Evolutionary conservation across 2,329 filamentous ascomycete genomes (phyloP), one percentile per base, ranked within the genome.

Genomic region (Trichophyton mentagrophytes): DNA sequence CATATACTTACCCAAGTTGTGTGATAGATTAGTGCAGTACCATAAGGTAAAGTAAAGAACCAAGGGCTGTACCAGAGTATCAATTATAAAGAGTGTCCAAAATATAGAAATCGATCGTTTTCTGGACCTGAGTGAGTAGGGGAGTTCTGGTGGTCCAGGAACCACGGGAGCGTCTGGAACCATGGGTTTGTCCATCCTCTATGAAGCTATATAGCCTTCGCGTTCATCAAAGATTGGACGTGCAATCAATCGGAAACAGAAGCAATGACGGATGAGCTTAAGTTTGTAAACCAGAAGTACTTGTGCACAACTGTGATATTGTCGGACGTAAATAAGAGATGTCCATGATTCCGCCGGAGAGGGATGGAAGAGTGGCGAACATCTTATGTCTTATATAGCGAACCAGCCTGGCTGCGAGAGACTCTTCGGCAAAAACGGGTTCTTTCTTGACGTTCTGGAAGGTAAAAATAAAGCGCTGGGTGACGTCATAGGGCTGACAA

Each of bases 1-100:
- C 3, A 55, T 33, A 55, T 13, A 55, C 49, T 15, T 70, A 76
- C 72, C 70, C 64, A 74, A 40, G 51, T 77, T 74, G 62, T 73
- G 71, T 46, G 72, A 73, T 36, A 85, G 68, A 63, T 75, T 72
- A 8, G 81, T 80, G 64, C 75, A 76, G 64, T 84, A 84, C 80
- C 80, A 84, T 42, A 85, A 73, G 57, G 78, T 76, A 73, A 82
- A 85, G 71, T 85, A 85, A 1, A 85, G 74, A 2, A 75, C 78
- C 62, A 85, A 76, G 17, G 83, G 83, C 71, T 83, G 80, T 61
- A 74, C 78, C 62, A 83, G 73, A 58, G 79, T 81, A 71, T 85
- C 83, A 61, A 85, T 66, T 22, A 85, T 68, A 61, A 85, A 82
- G 46, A 85, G 68, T 0, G 73, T 73, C 82, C 82, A 85, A 72